Conservation (phyloP, 352 stramenopile species). For the Globisporangium yorkense region DNA sequence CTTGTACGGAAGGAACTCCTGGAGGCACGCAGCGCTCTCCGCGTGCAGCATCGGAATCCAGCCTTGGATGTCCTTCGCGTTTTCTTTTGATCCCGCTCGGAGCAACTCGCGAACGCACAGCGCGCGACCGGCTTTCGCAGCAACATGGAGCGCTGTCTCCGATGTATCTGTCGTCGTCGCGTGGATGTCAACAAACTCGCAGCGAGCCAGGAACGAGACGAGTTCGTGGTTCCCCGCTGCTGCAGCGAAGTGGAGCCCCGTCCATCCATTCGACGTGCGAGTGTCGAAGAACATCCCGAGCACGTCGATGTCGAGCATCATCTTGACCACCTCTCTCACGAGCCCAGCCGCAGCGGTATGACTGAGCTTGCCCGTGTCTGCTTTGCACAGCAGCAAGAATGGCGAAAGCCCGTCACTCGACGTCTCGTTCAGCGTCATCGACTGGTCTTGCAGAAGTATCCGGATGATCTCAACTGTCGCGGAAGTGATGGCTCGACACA, state of each 20-base stretch:
- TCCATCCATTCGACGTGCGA: conserved; percentile 36
- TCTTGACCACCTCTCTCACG: conserved; percentile 28
- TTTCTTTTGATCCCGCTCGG: conserved; percentile 24
- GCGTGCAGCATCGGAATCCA: conserved; percentile 50
- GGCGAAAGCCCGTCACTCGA: conserved; percentile 31
- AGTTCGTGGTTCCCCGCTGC: conserved; percentile 45
- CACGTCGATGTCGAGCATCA: conserved; percentile 58
- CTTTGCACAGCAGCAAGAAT: conserved; percentile 46
- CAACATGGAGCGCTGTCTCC: conserved; percentile 60
- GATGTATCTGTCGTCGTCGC: conserved; percentile 23
- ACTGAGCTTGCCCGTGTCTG: background rate
- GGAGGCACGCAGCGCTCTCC: conserved; percentile 17
- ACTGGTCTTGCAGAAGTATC: conserved; percentile 35
- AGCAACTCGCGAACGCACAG: conserved; percentile 38
- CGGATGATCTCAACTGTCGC: conserved; percentile 38
- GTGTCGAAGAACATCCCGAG: conserved; percentile 45
- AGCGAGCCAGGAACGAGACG: conserved; percentile 26
- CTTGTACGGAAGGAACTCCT: conserved; percentile 55
- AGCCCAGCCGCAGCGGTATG: conserved; percentile 13
- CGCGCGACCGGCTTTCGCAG: conserved; percentile 24
- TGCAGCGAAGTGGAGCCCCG: conserved; percentile 44
- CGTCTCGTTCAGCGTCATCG: conserved; percentile 30
- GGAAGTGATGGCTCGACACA: conserved; percentile 41
- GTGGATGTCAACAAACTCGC: conserved; percentile 30
- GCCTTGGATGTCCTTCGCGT: conserved; percentile 35